phyloP scores from a whole-genome alignment of 192 early-diverging fungal genomes.

The Haplosporangium gracile region DNA sequence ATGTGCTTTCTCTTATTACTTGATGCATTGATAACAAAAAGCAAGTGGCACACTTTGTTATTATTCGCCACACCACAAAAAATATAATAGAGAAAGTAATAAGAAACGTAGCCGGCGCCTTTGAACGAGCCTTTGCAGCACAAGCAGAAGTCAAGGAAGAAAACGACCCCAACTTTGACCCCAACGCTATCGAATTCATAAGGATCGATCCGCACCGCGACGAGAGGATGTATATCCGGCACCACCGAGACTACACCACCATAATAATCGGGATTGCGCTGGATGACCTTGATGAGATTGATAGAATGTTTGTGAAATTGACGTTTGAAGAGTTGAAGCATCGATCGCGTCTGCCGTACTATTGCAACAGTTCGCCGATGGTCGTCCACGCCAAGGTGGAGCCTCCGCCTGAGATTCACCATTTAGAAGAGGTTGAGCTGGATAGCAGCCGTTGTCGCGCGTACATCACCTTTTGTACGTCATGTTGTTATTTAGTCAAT shows the following conservation, averaged over 20 bases:
- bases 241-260: neutral
- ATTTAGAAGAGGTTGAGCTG: neutral
- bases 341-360: neutral
- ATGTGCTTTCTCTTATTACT: neutral
- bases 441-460: neutral
- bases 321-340: neutral
- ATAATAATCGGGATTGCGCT: neutral
- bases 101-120: neutral
- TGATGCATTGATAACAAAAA: neutral
- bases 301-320: neutral
- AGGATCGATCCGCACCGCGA: neutral
- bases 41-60: neutral
- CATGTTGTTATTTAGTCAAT: neutral
- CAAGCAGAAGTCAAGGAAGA: neutral
- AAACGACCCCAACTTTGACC: neutral
- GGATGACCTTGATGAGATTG: neutral
- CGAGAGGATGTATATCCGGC: constrained; percentile 3
- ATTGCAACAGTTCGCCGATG: neutral
- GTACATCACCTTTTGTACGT: neutral
- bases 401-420: neutral
- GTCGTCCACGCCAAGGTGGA: neutral
- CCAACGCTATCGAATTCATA: neutral
- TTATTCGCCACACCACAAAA: neutral
- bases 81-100: neutral
- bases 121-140: neutral